Base-by-base conservation (phyloP, 257 asterid genomes). In the Solanum virginianum region DNA sequence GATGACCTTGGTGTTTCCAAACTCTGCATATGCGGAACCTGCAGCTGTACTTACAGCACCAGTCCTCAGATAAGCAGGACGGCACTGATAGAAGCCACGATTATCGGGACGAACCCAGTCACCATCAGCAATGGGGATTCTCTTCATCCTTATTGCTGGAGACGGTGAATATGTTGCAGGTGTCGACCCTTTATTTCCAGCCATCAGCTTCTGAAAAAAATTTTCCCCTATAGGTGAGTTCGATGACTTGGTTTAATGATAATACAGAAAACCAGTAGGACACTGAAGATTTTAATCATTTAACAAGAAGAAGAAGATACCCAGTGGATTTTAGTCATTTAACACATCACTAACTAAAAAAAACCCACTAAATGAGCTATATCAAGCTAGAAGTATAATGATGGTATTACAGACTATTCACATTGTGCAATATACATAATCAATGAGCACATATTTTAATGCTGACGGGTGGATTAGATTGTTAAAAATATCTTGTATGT, bases 21-120 rank as follows among this genome's bases (percentile, higher is more conserved):
- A 92, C 89, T 97, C 99, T 8, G 98, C 98, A 90, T 95, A 97
- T 81, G 99, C 99, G 70, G 99, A 97, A 29, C 99, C 99, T 54
- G 99, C 92, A 82, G 99, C 98, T 49, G 98, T 93, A 87, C 89
- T 97, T 77, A 93, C 98, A 1, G 99, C 95, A 63, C 95, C 95
- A n/a, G 98, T 94, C 93, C 92, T 92, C 82, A 97, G 86, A 92
- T 89, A 94, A 79, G 99, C 98, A 83, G 95, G 98, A 87, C 99
- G 97, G 89, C 99, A 97, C 87, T 93, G 94, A 88, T 93, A 98
- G 89, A 87, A 88, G 89, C 89, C 81, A 62, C 99, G 98, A 83
- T 94, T 97, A 43, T 97, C 98, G 45, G 97, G 92, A 79, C 99
- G 94, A 85, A 91, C 92, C 97, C 94, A 94, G 81, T 92, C 94